Evolutionary conservation across 2,329 filamentous ascomycete genomes (phyloP).

Genomic region (Madurella fahalii): DNA sequence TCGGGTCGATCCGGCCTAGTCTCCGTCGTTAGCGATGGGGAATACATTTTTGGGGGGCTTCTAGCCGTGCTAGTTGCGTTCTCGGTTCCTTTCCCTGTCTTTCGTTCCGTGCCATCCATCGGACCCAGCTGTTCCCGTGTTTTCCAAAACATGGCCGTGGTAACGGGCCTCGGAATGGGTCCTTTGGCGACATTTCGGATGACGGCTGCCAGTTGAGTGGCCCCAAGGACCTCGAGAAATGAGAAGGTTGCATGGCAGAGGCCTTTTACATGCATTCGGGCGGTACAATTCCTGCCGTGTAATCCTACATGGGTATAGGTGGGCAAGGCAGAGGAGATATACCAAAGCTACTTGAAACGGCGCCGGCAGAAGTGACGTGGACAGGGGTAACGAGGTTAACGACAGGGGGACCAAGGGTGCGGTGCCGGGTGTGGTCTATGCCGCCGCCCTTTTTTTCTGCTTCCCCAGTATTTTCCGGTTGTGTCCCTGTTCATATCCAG

Average conservation of each 20-base stretch:
- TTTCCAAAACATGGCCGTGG: slow-evolving; percentile 12
- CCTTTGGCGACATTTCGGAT: slow-evolving; percentile 14
- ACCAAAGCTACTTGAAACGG: not conserved
- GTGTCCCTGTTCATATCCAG: not conserved
- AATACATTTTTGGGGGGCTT: too few species aligned
- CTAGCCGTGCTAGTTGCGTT: too few species aligned
- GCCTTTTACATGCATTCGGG: slow-evolving; percentile 15
- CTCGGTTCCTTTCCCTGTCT: not conserved
- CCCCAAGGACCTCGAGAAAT: slow-evolving; percentile 2
- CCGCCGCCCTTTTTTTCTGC: not conserved
- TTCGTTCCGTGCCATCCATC: not conserved
- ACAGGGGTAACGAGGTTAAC: not conserved
- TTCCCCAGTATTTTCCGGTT: not conserved
- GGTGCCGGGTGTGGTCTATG: slow-evolving; percentile 5
- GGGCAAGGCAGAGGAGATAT: slow-evolving; percentile 5
- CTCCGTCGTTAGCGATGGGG: too few species aligned
- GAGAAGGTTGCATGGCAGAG: slow-evolving; percentile 20
- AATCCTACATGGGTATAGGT: slow-evolving; percentile 13
- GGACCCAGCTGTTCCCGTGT: slow-evolving; percentile 8
- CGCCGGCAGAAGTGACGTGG: not conserved
- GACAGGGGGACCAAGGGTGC: not conserved
- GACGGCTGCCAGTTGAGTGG: slow-evolving; percentile 12
- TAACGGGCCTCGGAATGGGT: slow-evolving; percentile 20
- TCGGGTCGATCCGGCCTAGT: too few species aligned
- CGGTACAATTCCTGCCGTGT: slow-evolving; percentile 17